A percentile compares a stretch with the other conserved stretches of the same genome.
Evolutionary conservation across 2,329 filamentous ascomycete species (phyloP).

Genomic region (Colletotrichum sp.): DNA sequence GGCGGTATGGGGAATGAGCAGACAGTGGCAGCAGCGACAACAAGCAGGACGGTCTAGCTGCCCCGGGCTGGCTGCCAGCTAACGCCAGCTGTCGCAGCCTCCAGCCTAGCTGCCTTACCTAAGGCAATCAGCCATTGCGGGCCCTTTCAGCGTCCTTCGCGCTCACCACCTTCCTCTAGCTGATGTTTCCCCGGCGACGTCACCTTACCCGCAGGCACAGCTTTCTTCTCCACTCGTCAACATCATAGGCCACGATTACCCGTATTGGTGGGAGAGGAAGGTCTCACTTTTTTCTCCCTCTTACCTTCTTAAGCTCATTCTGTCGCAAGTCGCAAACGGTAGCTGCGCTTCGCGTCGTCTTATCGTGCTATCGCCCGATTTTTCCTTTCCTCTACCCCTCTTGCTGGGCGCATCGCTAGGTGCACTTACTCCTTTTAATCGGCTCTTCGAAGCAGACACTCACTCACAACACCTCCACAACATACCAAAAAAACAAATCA

Average conservation of each 20-base stretch:
- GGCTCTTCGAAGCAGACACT: neutral
- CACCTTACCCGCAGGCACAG: slow-evolving; percentile 15
- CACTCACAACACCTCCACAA: neutral
- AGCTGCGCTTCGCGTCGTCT: neutral
- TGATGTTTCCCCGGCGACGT: slow-evolving; percentile 25
- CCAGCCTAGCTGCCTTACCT: neutral
- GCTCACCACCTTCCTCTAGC: slow-evolving; percentile 9
- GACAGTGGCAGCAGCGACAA: neutral
- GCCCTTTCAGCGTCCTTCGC: neutral
- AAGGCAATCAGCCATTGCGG: neutral
- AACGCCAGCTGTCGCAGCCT: accelerated
- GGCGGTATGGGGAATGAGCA: neutral
- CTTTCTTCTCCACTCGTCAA: slow-evolving; percentile 13
- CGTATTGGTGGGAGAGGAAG: neutral
- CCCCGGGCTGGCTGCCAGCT: neutral
- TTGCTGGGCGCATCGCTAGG: neutral
- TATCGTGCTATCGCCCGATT: neutral
- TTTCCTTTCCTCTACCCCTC: neutral
- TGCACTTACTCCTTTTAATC: neutral
- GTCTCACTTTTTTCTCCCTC: slow-evolving; percentile 6
- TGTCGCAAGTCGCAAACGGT: slow-evolving; percentile 17
- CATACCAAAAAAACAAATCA: neutral
- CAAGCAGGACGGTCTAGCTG: neutral
- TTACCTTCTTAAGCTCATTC: slow-evolving; percentile 4
- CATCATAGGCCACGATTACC: slow-evolving; percentile 13